Evolutionary conservation across 192 early-diverging fungal species (phyloP).

Genomic region (Entomortierella chlamydospora): DNA sequence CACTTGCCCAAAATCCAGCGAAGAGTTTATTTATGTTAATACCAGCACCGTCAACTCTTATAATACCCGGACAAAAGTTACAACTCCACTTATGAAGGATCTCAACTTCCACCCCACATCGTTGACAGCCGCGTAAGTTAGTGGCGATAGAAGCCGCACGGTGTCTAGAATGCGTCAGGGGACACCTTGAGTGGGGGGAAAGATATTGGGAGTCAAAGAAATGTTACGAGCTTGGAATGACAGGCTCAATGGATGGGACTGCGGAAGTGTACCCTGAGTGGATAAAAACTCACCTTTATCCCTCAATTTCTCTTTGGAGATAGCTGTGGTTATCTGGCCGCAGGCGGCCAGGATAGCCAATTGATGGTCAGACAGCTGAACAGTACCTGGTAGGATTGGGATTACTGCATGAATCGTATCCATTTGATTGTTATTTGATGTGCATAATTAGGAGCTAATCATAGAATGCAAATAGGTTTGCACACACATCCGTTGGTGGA

Average conservation of each 20-base stretch:
- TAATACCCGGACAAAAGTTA: conserved; percentile 66
- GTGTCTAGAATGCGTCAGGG: no score
- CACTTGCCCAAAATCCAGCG: conserved; percentile 74
- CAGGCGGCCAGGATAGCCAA: conserved; percentile 91
- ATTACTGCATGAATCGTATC: no score
- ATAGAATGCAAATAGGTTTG: conserved; percentile 17
- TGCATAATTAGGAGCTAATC: not conserved
- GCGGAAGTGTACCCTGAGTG: not conserved
- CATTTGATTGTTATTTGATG: not conserved
- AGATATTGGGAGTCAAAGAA: not conserved
- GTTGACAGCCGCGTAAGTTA: conserved; percentile 42
- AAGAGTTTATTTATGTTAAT: conserved; percentile 86
- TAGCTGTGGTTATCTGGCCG: conserved; percentile 87
- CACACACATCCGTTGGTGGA: conserved; percentile 41
- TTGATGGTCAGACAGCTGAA: conserved; percentile 78
- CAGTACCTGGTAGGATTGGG: conserved; percentile 70
- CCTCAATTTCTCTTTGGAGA: not conserved
- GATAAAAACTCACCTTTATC: conserved; percentile 61
- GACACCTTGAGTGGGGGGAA: no score
- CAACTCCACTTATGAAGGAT: conserved; percentile 69
- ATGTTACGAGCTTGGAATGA: not conserved
- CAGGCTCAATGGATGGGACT: conserved; percentile 8
- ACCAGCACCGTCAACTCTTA: conserved; percentile 74
- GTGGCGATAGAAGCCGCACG: no score
- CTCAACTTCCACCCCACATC: conserved; percentile 74